Conservation (phyloP, 2,329 filamentous ascomycete species). For the Onygenales sp. region DNA sequence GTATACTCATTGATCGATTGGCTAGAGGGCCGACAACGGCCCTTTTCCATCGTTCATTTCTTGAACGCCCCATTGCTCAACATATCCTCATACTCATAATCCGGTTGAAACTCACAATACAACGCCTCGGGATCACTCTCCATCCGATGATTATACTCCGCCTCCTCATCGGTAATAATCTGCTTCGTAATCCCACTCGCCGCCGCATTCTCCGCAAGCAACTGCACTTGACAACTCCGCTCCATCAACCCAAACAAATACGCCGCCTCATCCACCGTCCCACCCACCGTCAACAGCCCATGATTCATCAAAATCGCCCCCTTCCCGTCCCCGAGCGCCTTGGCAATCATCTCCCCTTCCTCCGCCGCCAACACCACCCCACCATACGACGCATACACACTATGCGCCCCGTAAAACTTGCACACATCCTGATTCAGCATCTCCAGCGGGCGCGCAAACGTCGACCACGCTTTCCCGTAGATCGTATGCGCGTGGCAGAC, state of each 20-base stretch:
- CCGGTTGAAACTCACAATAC: constrained; percentile 19
- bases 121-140: constrained; percentile 17
- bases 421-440: constrained; percentile 43
- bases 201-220: constrained; percentile 58
- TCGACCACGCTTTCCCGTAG: constrained; percentile 37
- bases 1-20: background rate
- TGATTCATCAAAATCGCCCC: constrained; percentile 62
- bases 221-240: constrained; percentile 58
- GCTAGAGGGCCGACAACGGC: background rate
- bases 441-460: constrained; percentile 34
- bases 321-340: constrained; percentile 52
- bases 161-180: constrained; percentile 47
- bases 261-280: constrained; percentile 64
- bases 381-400: constrained; percentile 56
- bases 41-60: constrained; percentile 8
- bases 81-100: constrained; percentile 19
- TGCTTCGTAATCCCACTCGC: constrained; percentile 44
- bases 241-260: constrained; percentile 62
- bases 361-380: constrained; percentile 54
- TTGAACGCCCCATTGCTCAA: constrained; percentile 17
- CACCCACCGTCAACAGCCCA: constrained; percentile 60
- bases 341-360: constrained; percentile 56
- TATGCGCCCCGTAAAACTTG: constrained; percentile 55
- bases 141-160: constrained; percentile 22
- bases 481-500: constrained; percentile 38